Base-by-base conservation (phyloP, 2,329 filamentous ascomycete species). In the Fusarium hostae region DNA sequence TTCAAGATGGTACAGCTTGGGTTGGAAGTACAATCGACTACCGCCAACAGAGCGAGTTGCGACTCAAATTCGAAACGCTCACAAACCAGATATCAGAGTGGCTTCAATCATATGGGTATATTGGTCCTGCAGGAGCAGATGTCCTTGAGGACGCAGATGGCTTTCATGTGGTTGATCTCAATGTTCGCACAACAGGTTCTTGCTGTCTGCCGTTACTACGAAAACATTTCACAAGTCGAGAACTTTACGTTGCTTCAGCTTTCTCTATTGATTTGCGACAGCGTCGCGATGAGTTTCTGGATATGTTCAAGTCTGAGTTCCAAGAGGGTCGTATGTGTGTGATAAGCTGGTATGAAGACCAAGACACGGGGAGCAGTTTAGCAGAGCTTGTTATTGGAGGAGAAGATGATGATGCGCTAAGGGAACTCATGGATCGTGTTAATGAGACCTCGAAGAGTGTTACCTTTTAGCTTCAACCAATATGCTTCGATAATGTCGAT, bases 1-100 rank as follows among this genome's bases (percentile, higher is more conserved):
- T 74, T n/a, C 75, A 78, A 43, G 73, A 63, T 44, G 71, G 70
- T n/a, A 77, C 75, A 13, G 75, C 79, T 6, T 82, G 78, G 79
- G 72, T 79, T 15, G 79, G 80, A 9, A 79, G 77, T 51, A 81
- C 71, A 3, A 81, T 82, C 57, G 57, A 78, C 41, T 82, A 81
- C 59, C 35, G 52, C 3, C 72, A 64, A 24, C 80, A 82, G 52
- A 67, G 75, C 5, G 57, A 68, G n/a, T 71, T 82, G 26, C 47
- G 75, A 30, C 54, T 55, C 10, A 78, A 75, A 55, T 80, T 81
- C 37, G 58, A 56, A 9, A 57, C 63, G 5, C 41, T 81, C 3
- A 63, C 78, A 5, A 47, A 51, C 28, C 61, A 63, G 43, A 73
- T 77, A 4, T 77, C 77, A 1, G 56, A 51, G 7, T 81, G 76